Base-by-base conservation (phyloP, 768 basidiomycete species). In the Dioszegia hungarica region DNA sequence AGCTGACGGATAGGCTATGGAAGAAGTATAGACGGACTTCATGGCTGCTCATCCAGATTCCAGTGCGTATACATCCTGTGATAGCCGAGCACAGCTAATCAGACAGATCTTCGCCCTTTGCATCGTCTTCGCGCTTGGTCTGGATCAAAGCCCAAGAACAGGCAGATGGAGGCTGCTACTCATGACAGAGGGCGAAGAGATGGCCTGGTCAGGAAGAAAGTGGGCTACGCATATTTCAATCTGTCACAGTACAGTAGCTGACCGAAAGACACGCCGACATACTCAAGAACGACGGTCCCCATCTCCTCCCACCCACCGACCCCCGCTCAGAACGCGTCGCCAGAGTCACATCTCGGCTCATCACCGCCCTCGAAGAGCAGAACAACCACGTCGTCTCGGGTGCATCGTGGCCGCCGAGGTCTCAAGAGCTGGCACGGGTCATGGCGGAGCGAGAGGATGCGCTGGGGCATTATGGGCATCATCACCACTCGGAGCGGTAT, bases 161-260 rank as follows among this genome's bases (percentile, higher is more conserved):
- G 63, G 74, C 2, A 57, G 80, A 59, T 80, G 80, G 80, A 60
- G 79, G n/a, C 54, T 80, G 31, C 59, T 80, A 34, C 58, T 80
- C 29, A 79, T 80, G 79, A 75, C 72, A 2, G 78, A 79, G 54
- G 40, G 65, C 24, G 80, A 80, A 55, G 80, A 80, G 62, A 60
- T 77, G 49, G 74, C 77, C n/a, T 80, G 79, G 79, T 72, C 75
- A 0, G 66, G 73, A 11, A 60, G 74, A 31, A 74, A 77, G 77
- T 68, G 50, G 57, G 72, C 44, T n/a, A n/a, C n/a, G n/a, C n/a
- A n/a, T n/a, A n/a, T n/a, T n/a, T n/a, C n/a, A n/a, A n/a, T n/a
- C n/a, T n/a, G n/a, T n/a, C n/a, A n/a, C n/a, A n/a, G n/a, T n/a
- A n/a, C n/a, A n/a, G 24, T 27, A 37, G 24, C 46, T 50, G 43